Evolutionary conservation across 371 early-diverging fungal species (phyloP), one percentile per base, ranked within the genome.

Genomic region (Mucor sp.): DNA sequence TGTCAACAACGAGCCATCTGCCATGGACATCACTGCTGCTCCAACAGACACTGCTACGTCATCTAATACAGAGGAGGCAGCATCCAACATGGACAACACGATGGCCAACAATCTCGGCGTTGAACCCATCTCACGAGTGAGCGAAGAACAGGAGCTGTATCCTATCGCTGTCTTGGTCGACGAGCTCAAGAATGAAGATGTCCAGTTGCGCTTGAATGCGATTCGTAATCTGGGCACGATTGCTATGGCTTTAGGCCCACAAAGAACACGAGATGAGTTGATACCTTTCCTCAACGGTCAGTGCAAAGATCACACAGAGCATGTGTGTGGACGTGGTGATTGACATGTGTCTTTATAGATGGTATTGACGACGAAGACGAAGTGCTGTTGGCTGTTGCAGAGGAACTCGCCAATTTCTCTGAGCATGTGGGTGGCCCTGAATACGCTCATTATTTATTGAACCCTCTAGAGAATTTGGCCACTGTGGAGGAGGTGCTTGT

Each of bases 361-460:
- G 94, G 95, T 25, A 93, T 97, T 71, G 99, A 98, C 79, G 99
- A 99, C 75, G 99, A 99, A 74, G 99, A 99, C 81, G 99, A 99
- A 76, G 91, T 99, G 9, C 75, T 99, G 65, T 75, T 94, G 32
- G 93, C 96, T 28, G 84, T 99, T 27, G 98, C 99, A 32, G 97
- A 96, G 70, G 94, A 97, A 64, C 88, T 99, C n/a, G 96, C 94
- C 9, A 84, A 89, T 63, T 95, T 99, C 75, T 87, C 93, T 50
- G 94, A 95, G 55, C 91, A 90, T 72, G 91, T 98, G 28, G 98
- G 98, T 47, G 97, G 98, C 1, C 87, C 92, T 30, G 87, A 88
- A 55, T 90, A 85, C 82, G 95, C 90, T 3, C 94, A 95, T 74
- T 82, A 91, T 71, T 83, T 99, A 25, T 80, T 99, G 59, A 80